A percentile compares a stretch with the other conserved stretches of the same genome.
Conservation (phyloP, 108 stramenopile genomes). For the Fragilaria crotonensis region DNA sequence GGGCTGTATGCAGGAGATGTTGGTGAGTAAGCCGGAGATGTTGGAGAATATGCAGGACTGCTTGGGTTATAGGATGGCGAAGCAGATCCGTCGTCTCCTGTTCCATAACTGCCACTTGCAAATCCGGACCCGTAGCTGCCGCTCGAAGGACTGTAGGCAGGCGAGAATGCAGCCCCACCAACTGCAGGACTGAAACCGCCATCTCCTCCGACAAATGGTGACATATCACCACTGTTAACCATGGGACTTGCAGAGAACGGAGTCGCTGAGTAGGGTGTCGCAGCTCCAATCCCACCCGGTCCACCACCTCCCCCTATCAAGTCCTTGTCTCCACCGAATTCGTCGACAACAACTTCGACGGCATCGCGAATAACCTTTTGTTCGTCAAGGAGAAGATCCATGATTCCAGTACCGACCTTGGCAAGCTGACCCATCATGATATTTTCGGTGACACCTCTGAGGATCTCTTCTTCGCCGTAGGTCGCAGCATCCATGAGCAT, state of each 20-base stretch:
- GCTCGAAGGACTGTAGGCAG: constrained; percentile 69
- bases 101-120: constrained; percentile 77
- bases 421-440: constrained; percentile 98
- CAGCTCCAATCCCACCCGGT: constrained; percentile 38
- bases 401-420: constrained; percentile 88
- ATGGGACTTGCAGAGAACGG: constrained; percentile 67
- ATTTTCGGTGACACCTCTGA: constrained; percentile 96
- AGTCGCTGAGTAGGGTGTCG: constrained; percentile 66
- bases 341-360: constrained; percentile 84
- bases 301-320: constrained; percentile 42
- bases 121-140: constrained; percentile 52
- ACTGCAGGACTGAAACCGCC: constrained; percentile 78
- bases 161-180: constrained; percentile 68
- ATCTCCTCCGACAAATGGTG: constrained; percentile 55
- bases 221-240: constrained; percentile 55
- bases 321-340: constrained; percentile 57
- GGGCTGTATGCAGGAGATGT: constrained; percentile 77
- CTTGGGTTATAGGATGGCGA: constrained; percentile 72
- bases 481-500: constrained; percentile 96
- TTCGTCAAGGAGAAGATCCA: constrained; percentile 93
- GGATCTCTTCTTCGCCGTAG: constrained; percentile 89
- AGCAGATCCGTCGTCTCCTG: constrained; percentile 29
- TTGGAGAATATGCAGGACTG: constrained; percentile 77
- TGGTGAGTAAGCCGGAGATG: constrained; percentile 61
- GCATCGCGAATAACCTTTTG: constrained; percentile 88